phyloP scores from a whole-genome alignment of 129 eudicot species.

The Flaveria sonorensis region DNA sequence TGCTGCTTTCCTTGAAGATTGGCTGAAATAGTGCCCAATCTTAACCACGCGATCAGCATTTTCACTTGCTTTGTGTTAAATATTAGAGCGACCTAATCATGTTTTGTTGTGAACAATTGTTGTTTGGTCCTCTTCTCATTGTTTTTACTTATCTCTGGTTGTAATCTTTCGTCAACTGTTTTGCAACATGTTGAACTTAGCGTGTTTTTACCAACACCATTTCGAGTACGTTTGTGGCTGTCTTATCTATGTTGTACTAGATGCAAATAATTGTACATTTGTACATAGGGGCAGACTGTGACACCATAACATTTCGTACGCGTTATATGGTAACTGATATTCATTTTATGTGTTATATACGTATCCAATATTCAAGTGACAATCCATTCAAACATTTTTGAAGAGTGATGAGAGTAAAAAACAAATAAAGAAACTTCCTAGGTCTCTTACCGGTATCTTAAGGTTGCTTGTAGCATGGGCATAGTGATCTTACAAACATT shows the following conservation, averaged over 20 bases:
- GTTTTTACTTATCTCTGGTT: neutral
- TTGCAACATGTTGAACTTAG: neutral
- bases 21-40: neutral
- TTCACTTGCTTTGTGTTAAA: slow-evolving; percentile 5
- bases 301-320: neutral
- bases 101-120: slow-evolving; percentile 15
- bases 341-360: neutral
- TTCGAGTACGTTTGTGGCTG: neutral
- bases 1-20: slow-evolving; percentile 7
- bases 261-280: neutral
- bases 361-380: neutral
- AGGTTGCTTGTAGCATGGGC: too few relatives aligned
- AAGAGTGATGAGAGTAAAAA: too few relatives aligned
- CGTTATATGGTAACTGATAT: neutral
- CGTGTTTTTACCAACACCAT: neutral
- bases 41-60: slow-evolving; percentile 7
- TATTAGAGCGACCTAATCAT: neutral
- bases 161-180: slow-evolving; percentile 5
- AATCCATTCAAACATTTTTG: too few relatives aligned
- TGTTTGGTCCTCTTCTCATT: slow-evolving; percentile 1
- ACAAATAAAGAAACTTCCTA: too few relatives aligned
- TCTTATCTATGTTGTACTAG: neutral
- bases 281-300: neutral
- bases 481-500: too few relatives aligned
- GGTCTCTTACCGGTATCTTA: too few relatives aligned